Evolutionary conservation across 148 eudicot species (phyloP).

Genomic region (Cornus controversa): DNA sequence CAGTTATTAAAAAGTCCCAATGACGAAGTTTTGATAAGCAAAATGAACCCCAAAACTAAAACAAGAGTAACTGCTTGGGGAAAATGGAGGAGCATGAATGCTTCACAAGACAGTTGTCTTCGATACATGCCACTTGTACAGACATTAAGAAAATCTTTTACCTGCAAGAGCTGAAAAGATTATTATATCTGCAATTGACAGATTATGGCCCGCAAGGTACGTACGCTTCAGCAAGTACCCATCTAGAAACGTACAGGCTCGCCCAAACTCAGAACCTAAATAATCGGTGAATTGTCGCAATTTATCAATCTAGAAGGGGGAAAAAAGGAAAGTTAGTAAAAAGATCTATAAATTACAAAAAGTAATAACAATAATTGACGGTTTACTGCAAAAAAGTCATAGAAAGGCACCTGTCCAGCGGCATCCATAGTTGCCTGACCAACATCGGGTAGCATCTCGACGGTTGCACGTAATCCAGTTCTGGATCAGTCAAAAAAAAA

Average conservation of each 20-base stretch:
- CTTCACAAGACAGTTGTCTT: neutral
- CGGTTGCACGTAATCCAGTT: constrained; percentile 46
- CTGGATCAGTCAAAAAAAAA: constrained; percentile 35
- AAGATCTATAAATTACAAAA: too few relatives aligned
- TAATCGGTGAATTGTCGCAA: constrained; percentile 72
- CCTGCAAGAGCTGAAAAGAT: constrained; percentile 89
- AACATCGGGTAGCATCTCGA: constrained; percentile 60
- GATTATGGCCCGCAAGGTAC: constrained; percentile 63
- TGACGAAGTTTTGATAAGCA: neutral
- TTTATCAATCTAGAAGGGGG: constrained; percentile 57
- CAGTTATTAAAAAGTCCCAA: neutral
- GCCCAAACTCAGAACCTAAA: constrained; percentile 79
- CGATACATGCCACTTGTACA: neutral
- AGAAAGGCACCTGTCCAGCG: constrained; percentile 50
- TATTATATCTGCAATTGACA: constrained; percentile 78
- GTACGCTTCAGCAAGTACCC: constrained; percentile 58
- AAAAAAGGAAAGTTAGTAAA: neutral
- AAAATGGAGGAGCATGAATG: neutral
- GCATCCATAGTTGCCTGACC: constrained; percentile 56
- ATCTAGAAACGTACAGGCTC: constrained; percentile 67
- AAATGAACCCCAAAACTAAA: neutral
- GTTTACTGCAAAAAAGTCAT: too few relatives aligned
- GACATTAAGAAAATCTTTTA: constrained; percentile 19
- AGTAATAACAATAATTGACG: too few relatives aligned
- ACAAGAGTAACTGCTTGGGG: neutral